These are phyloP conservation scores for Xylaria polymorpha DNA, from an alignment of 2,329 filamentous ascomycete species.

Conservation along the genomic window DNA sequence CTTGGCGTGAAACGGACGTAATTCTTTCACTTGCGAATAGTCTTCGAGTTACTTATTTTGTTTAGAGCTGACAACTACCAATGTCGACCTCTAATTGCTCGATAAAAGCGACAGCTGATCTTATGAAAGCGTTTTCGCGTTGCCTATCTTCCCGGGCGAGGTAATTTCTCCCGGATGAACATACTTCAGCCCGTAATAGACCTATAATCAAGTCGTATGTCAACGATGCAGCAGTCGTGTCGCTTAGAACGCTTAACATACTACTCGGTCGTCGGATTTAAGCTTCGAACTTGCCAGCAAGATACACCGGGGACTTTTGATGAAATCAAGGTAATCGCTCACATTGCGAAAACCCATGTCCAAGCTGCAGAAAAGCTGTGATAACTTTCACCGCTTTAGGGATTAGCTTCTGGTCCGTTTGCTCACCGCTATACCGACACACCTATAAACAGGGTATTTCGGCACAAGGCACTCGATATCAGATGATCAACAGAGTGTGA, in stretches of 20 bases:
- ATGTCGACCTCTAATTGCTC: neutral
- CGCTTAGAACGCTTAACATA: neutral
- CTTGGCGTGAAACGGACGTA: neutral
- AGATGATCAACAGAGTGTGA: slow-evolving; percentile 21
- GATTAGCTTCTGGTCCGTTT: neutral
- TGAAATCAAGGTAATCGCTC: neutral
- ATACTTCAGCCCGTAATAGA: neutral
- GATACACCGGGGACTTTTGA: neutral
- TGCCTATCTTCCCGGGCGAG: neutral
- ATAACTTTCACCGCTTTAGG: neutral
- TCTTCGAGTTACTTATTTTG: neutral
- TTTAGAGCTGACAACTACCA: neutral
- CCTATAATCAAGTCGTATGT: neutral
- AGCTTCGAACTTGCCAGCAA: neutral
- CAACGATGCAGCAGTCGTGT: neutral
- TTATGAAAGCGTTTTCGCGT: neutral
- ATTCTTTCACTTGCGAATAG: neutral
- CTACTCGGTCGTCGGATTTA: neutral
- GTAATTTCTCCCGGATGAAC: neutral
- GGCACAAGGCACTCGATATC: slow-evolving; percentile 17
- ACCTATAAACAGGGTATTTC: neutral
- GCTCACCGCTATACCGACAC: slow-evolving; percentile 25
- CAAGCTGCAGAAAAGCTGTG: neutral
- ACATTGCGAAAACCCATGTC: slow-evolving; percentile 5
- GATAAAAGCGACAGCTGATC: neutral